These are phyloP conservation scores for Funneliformis caledonium DNA, from an alignment of 371 early-diverging fungal species.

Conservation along the genomic window DNA sequence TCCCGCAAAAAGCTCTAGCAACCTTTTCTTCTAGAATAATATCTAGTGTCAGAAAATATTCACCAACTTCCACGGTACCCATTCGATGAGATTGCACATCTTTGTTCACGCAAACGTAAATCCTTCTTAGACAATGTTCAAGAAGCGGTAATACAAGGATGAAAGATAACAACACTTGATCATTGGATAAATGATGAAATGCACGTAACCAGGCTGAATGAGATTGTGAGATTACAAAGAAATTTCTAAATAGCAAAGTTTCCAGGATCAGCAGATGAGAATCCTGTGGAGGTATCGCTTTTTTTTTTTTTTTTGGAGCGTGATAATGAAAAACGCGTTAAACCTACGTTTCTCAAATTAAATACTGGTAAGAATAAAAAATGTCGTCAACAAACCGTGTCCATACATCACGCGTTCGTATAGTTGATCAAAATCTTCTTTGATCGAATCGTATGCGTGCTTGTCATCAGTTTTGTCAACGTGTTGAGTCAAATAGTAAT, in stretches of 20 bases:
- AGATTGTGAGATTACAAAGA: conserved; percentile 17
- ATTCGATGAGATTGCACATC: conserved; percentile 12
- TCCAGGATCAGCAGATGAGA: neutral
- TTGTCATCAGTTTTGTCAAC: neutral
- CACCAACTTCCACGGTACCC: conserved; percentile 10
- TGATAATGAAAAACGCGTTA: neutral
- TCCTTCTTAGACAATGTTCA: conserved; percentile 32
- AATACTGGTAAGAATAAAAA: neutral
- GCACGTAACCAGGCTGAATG: conserved; percentile 8
- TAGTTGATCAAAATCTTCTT: neutral
- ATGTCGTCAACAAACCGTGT: conserved; percentile 6
- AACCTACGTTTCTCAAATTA: neutral
- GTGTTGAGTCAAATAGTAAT: neutral
- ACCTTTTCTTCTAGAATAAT: conserved; percentile 26
- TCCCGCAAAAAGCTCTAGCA: neutral
- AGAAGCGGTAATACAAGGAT: conserved; percentile 22
- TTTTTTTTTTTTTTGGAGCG: neutral
- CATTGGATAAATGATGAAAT: neutral
- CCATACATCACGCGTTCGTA: conserved; percentile 20
- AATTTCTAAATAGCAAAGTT: conserved; percentile 4
- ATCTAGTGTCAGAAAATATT: conserved; percentile 38
- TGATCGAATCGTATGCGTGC: neutral
- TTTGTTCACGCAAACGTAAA: conserved; percentile 29
- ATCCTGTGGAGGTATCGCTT: conserved; percentile 9
- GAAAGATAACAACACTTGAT: conserved; percentile 7